phyloP scores from a whole-genome alignment of 306 rosid species.

The Luffa acutangula region DNA sequence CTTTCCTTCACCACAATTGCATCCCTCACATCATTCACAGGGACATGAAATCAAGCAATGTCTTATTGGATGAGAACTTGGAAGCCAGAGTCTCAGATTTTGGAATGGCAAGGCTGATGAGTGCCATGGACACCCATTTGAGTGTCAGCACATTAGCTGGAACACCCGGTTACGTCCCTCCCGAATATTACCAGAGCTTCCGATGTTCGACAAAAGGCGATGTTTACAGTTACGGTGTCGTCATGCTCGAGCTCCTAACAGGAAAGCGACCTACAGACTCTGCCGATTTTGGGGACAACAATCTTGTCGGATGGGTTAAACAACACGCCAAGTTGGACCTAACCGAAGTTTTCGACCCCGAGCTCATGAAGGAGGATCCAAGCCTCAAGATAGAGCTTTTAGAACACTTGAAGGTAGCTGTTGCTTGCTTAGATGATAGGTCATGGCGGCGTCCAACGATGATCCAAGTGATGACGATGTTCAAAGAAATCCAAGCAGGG shows the following conservation, averaged over 20 bases:
- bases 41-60: slow-evolving; percentile 98
- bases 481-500: slow-evolving; percentile 90
- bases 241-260: slow-evolving; percentile 75
- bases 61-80: slow-evolving; percentile 67
- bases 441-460: slow-evolving; percentile 71
- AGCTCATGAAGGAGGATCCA: slow-evolving; percentile 79
- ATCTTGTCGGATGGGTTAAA: slow-evolving; percentile 98
- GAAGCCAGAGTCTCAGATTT: slow-evolving; percentile 97
- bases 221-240: slow-evolving; percentile 92
- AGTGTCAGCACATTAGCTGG: slow-evolving; percentile 97
- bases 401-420: slow-evolving; percentile 74
- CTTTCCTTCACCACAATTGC: slow-evolving; percentile 88
- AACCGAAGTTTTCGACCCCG: slow-evolving; percentile 71
- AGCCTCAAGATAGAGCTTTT: slow-evolving; percentile 69
- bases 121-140: slow-evolving; percentile 93
- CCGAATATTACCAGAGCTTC: slow-evolving; percentile 94
- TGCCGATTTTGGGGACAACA: slow-evolving; percentile 85
- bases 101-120: slow-evolving; percentile 97
- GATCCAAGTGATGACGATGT: slow-evolving; percentile 86
- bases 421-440: slow-evolving; percentile 85
- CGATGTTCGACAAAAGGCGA: slow-evolving; percentile 88
- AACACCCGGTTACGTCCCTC: slow-evolving; percentile 95
- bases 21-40: slow-evolving; percentile 90
- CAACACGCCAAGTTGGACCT: slow-evolving; percentile 74
- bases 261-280: slow-evolving; percentile 90